phyloP scores from a whole-genome alignment of 257 asterid genomes.

The Nicotiana obtusifolia region DNA sequence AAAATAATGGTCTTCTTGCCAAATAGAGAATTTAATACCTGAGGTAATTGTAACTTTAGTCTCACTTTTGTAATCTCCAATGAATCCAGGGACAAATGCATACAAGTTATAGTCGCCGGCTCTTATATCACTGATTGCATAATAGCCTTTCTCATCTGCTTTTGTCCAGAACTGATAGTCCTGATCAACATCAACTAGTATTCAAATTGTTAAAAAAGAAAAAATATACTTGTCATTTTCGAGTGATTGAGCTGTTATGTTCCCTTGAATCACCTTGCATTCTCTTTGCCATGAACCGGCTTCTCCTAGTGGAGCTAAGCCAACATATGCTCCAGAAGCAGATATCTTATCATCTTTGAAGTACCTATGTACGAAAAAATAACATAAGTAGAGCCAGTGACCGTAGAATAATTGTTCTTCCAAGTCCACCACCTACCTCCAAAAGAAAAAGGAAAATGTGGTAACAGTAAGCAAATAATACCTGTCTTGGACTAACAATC shows the following conservation, averaged over 20 bases:
- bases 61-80: conserved; percentile 57
- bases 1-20: neutral
- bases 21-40: conserved; percentile 21
- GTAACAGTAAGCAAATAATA: neutral
- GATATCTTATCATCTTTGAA: conserved; percentile 25
- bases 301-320: conserved; percentile 63
- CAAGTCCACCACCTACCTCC: conserved; percentile 15
- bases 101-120: conserved; percentile 59
- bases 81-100: conserved; percentile 56
- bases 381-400: neutral
- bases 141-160: conserved; percentile 45
- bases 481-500: conserved; percentile 52
- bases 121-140: conserved; percentile 36
- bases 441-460: no score
- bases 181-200: conserved; percentile 15
- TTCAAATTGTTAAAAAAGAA: neutral
- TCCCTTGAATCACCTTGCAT: conserved; percentile 41
- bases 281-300: conserved; percentile 76
- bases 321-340: conserved; percentile 51
- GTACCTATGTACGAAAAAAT: conserved; percentile 23
- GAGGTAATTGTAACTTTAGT: conserved; percentile 31
- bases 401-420: neutral
- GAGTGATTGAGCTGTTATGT: neutral
- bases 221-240: neutral
- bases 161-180: conserved; percentile 79